These are phyloP conservation scores for Pterula multifida DNA, from an alignment of 1,284 basidiomycete species.

Conservation along the genomic window DNA sequence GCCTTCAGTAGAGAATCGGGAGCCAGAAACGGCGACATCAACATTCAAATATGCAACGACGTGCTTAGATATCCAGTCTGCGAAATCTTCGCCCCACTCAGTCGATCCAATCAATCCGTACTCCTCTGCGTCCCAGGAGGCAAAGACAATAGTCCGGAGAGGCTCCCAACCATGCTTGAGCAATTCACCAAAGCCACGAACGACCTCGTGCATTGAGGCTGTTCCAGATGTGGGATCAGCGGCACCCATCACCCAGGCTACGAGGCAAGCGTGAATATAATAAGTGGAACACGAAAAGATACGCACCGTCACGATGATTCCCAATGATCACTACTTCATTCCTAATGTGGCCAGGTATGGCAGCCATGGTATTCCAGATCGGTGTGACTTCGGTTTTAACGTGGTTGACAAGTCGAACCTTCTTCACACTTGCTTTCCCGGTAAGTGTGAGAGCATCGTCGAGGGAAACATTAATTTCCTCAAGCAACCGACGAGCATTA, in stretches of 20 bases:
- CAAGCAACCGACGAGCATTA: slow-evolving; percentile 51
- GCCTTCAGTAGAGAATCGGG: slow-evolving; percentile 34
- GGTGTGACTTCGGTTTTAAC: slow-evolving; percentile 52
- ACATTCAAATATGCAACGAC: slow-evolving; percentile 74
- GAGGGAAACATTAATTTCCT: slow-evolving; percentile 34
- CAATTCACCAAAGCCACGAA: slow-evolving; percentile 60
- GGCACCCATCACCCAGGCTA: slow-evolving; percentile 57
- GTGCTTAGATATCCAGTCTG: slow-evolving; percentile 55
- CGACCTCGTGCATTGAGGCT: slow-evolving; percentile 59
- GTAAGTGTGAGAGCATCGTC: slow-evolving; percentile 23
- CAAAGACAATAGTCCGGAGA: slow-evolving; percentile 50
- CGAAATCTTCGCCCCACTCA: slow-evolving; percentile 76
- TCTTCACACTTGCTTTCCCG: slow-evolving; percentile 35
- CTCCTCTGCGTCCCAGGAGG: slow-evolving; percentile 77
- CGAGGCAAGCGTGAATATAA: slow-evolving; percentile 17
- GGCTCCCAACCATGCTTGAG: slow-evolving; percentile 69
- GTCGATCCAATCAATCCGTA: slow-evolving; percentile 74
- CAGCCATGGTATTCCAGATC: slow-evolving; percentile 82
- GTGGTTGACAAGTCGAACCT: slow-evolving; percentile 50
- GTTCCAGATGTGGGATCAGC: slow-evolving; percentile 84
- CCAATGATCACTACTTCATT: slow-evolving; percentile 83
- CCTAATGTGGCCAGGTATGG: slow-evolving; percentile 80
- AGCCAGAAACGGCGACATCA: slow-evolving; percentile 53
- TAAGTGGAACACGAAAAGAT: slow-evolving; percentile 1
- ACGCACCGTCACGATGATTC: slow-evolving; percentile 74